Evolutionary conservation across 768 basidiomycete genomes (phyloP), one percentile per base, ranked within the genome.

Genomic region (Tricholoma bakamatsutake): DNA sequence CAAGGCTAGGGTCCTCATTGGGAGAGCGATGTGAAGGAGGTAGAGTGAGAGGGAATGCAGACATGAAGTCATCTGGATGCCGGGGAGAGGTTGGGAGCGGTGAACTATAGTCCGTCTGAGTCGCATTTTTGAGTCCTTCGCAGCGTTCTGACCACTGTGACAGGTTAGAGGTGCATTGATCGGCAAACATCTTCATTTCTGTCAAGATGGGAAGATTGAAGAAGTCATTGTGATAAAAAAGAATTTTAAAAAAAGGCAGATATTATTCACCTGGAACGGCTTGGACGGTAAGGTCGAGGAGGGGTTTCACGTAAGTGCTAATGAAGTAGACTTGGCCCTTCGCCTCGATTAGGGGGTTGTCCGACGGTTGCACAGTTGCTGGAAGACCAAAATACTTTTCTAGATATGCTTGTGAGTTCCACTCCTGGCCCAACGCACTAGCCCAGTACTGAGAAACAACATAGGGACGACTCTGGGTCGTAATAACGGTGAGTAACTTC

Each of bases 391-490:
- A 82, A 53, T 84, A 80, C 59, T 82, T 79, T 68, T 99, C 97
- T 4, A 98, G 79, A n/a, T 79, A 74, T 1, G 93, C 89, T 69
- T 99, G 97, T 10, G 83, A 83, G 7, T 82, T 78, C 97, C 97
- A 98, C 72, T 99, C 97, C 53, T 85, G 78, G 71, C 88, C 82
- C 37, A 99, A 71, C 2, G 91, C 93, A 12, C 83, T 77, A 7
- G 94, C 93, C 97, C 97, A 99, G 59, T 92, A 85, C 63, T 90
- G 84, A 3, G 93, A 92, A 12, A 97, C 90, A n/a, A 83, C 75
- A 59, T 92, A 90, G 1, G 97, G 96, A 17, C 96, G 93, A 59
- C 88, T 87, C 95, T 98, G 48, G 12, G 63, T 33, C 43, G 55
- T 7, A 47, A n/a, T 52, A 50, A 53, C 8, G 27, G 10, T 43